Evolutionary conservation across 139 green algal species (phyloP).

Genomic region (Limnomonas spitsbergensis): DNA sequence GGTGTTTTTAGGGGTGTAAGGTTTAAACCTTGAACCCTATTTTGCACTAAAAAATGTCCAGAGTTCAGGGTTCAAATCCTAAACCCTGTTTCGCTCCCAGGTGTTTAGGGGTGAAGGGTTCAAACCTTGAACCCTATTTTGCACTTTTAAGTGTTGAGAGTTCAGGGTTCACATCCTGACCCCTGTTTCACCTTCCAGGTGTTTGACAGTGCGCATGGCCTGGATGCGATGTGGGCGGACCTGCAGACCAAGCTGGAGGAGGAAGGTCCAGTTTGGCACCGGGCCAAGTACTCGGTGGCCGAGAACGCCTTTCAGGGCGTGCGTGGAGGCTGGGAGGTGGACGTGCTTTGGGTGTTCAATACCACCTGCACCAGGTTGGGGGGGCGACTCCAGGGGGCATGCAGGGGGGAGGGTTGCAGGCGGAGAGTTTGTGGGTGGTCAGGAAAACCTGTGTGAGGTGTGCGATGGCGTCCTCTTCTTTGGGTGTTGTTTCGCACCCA

Average conservation of each 20-base stretch:
- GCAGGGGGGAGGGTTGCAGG: neutral
- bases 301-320: neutral
- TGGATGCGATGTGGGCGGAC: neutral
- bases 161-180: too few relatives aligned
- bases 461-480: neutral
- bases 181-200: neutral
- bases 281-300: neutral
- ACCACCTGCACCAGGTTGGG: neutral
- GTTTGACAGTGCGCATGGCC: too few relatives aligned
- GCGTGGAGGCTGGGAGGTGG: neutral
- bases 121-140: too few relatives aligned
- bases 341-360: neutral
- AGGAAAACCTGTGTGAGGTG: too few relatives aligned
- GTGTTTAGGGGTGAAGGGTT: too few relatives aligned
- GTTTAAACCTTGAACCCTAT: too few relatives aligned
- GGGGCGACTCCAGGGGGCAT: neutral
- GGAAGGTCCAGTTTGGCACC: neutral
- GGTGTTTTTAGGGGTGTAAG: too few relatives aligned
- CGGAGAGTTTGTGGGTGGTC: too few relatives aligned
- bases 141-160: too few relatives aligned
- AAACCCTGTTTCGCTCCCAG: too few relatives aligned
- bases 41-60: too few relatives aligned
- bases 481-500: neutral
- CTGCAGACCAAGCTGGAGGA: neutral
- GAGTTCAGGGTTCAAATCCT: too few relatives aligned